Base-by-base conservation (phyloP, 2,329 filamentous ascomycete genomes). In the Neopestalotiopsis rosae region DNA sequence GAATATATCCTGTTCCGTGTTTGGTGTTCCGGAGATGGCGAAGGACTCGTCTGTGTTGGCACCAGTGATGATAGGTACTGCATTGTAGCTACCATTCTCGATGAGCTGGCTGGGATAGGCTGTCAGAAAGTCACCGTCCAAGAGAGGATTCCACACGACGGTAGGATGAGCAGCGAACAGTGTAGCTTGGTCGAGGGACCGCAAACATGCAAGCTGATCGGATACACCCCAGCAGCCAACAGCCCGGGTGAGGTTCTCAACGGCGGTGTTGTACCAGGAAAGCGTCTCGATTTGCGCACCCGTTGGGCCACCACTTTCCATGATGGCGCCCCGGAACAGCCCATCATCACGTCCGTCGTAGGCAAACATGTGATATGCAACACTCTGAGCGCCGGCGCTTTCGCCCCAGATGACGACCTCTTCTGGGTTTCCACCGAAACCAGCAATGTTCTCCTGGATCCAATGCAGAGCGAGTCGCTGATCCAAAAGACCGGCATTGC, bases 291-390 rank as follows among this genome's bases (percentile, higher is more conserved):
- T 70, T 67, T 78, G 74, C 0, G 75, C 72, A 2, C 76, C 76
- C 1, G 75, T 79, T 4, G 79, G 77, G 0, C 80, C 80, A 4
- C 87, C 87, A 13, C 85, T 88, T 66, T 90, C 82, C 66, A 86
- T 78, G 59, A 88, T 89, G 2, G 84, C 88, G 7, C 78, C 85
- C 4, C 83, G 82, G 73, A 89, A 90, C 0, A 90, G 78, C 0
- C 80, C 78, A 67, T 90, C 87, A 66, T 90, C 82, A 38, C 86
- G 80, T 0, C 88, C 88, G 45, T 83, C 84, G 70, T 89, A 88
- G 9, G 87, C 85, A 40, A 87, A 82, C 28, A 89, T 79, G 32
- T 90, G 89, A 63, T 81, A 81, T 3, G 79, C 78, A 30, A 79
- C 79, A 61, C 80, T 81, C 67, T 82, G 79, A 0, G 81, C 81